phyloP scores from a whole-genome alignment of 805 yeast genomes.

The Candida wancherniae region DNA sequence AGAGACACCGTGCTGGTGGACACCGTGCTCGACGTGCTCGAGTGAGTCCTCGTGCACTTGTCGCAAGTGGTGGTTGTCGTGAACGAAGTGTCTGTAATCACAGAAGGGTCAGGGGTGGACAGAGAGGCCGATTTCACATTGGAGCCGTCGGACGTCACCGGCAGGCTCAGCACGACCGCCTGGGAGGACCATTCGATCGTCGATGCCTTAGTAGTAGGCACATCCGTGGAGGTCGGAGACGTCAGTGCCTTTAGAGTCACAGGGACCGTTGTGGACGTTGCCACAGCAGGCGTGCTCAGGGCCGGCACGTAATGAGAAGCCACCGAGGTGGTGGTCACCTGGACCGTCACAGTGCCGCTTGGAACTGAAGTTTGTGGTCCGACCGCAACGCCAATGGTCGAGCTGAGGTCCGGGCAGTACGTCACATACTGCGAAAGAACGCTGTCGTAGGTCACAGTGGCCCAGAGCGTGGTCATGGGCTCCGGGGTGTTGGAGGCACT shows the following conservation, averaged over 20 bases:
- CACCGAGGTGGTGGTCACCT: too few relatives aligned
- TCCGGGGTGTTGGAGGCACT: not conserved
- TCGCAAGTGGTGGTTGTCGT: too few relatives aligned
- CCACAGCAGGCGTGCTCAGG: not conserved
- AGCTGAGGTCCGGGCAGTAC: slow-evolving; percentile 3
- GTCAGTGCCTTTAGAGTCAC: not conserved
- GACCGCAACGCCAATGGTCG: slow-evolving; percentile 6
- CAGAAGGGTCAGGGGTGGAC: too few relatives aligned
- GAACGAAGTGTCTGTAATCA: too few relatives aligned
- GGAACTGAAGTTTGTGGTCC: too few relatives aligned
- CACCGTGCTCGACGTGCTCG: too few relatives aligned
- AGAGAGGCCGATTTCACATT: too few relatives aligned
- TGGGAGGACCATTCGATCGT: not conserved
- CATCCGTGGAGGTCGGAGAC: not conserved
- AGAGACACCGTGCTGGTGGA: too few relatives aligned
- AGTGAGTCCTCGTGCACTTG: too few relatives aligned
- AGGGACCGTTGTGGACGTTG: not conserved
- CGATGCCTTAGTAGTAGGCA: not conserved
- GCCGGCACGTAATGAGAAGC: too few relatives aligned
- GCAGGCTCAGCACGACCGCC: not conserved
- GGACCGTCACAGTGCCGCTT: too few relatives aligned
- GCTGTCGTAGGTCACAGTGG: slow-evolving; percentile 2
- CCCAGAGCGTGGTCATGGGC: not conserved
- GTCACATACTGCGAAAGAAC: slow-evolving; percentile 3
- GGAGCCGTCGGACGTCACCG: slow-evolving; percentile 1